Evolutionary conservation across 345 rosid species (phyloP), one percentile per base, ranked within the genome.

Genomic region (Ceriops zippeliana): DNA sequence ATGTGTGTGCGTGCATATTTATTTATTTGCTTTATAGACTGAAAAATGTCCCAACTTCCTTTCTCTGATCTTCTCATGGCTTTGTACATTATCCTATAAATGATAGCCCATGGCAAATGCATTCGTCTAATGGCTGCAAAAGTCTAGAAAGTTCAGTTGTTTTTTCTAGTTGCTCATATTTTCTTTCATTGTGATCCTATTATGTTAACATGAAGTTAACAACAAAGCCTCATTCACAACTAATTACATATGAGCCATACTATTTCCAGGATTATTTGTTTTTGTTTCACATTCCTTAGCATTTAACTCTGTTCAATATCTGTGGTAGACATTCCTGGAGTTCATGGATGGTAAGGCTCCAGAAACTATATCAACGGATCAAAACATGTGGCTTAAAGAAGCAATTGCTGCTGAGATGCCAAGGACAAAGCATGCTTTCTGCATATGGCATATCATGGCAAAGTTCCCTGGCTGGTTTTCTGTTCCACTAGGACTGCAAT

Each of bases 261-360:
- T 16, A 24, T 4, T 24, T 24, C 16, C 5, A 16, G 26, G 17
- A 27, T 24, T 27, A 56, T 56, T 16, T 54, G 8, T 1, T 52
- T 31, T 70, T 47, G 19, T 51, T 0, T 34, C 52, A 27, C 34
- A 9, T 66, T 38, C 32, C 38, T 22, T 8, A 15, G 51, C 57
- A 53, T 27, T 51, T 57, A 35, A 34, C 28, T 13, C 22, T 52
- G 49, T 58, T 63, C 24, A 63, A 65, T 64, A 22, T 72, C 34
- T 75, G 1, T 68, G 77, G 46, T 82, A 82, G 90, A 78, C 82
- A 13, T 86, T 84, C 74, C 68, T 82, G 78, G 79, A 70, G 52
- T 84, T 84, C 79, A 82, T 84, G 87, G 80, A 84, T 38, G 86
- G 86, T 61, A 86, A 86, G 76, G 77, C 83, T 73, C 90, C 88